Conservation (phyloP, 257 asterid species). For the Paulownia fortunei region DNA sequence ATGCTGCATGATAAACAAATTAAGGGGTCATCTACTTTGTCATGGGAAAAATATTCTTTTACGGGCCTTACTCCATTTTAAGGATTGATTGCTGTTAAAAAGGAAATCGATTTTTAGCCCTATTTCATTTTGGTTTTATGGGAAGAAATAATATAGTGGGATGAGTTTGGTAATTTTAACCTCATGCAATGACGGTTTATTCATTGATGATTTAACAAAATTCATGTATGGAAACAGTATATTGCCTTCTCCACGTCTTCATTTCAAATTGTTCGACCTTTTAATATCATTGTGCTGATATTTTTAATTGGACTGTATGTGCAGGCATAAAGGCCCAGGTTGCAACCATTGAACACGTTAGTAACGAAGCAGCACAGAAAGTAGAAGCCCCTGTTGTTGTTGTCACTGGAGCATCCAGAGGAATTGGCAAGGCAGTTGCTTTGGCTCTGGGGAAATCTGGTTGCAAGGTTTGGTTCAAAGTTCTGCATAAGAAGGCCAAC, state of each 20-base stretch:
- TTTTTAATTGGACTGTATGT: constrained; percentile 16
- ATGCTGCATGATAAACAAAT: background rate
- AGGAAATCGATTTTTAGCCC: background rate
- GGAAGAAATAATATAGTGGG: background rate
- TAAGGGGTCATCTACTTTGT: background rate
- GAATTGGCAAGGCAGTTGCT: constrained; percentile 93
- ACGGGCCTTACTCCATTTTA: background rate
- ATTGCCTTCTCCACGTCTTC: too few relatives aligned
- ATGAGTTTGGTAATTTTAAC: background rate
- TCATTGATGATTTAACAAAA: background rate
- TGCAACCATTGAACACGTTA: constrained; percentile 60
- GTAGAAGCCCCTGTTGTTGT: constrained; percentile 84
- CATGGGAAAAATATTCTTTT: background rate
- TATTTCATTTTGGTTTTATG: background rate
- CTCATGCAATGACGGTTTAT: background rate
- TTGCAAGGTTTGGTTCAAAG: too few relatives aligned
- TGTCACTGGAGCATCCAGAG: constrained; percentile 96
- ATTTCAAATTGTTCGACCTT: too few relatives aligned
- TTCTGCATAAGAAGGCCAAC: background rate
- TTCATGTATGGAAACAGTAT: background rate
- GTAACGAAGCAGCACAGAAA: constrained; percentile 51
- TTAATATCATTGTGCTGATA: background rate
- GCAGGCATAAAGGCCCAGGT: constrained; percentile 80
- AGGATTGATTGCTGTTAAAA: background rate
- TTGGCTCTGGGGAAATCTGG: constrained; percentile 94